These are phyloP conservation scores for Eucommia ulmoides DNA, from an alignment of 257 asterid genomes.

Conservation along the genomic window DNA sequence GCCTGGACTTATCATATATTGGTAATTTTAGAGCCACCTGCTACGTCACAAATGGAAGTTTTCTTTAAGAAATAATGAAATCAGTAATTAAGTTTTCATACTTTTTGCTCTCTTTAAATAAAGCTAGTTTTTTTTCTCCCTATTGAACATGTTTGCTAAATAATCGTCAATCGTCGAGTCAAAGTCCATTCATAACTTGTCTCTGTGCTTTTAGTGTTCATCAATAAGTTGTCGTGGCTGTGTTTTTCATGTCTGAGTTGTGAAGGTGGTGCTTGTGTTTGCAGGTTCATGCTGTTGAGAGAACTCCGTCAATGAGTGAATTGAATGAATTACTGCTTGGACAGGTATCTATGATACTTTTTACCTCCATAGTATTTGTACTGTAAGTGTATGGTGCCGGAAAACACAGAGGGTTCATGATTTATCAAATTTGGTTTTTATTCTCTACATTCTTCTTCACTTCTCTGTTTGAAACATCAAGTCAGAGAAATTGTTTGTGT, in stretches of 20 bases:
- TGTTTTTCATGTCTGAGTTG: slow-evolving; percentile 1
- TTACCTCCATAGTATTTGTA: background rate
- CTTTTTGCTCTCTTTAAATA: no score
- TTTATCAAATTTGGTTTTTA: slow-evolving; percentile 3
- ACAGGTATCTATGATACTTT: slow-evolving; percentile 50
- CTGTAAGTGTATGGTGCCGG: background rate
- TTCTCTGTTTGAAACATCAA: background rate
- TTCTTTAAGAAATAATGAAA: no score
- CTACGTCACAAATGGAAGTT: no score
- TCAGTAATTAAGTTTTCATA: no score
- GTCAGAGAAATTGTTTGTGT: background rate
- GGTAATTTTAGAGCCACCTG: no score
- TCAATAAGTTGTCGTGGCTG: background rate
- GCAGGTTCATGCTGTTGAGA: slow-evolving; percentile 92
- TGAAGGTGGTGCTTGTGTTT: slow-evolving; percentile 13
- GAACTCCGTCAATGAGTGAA: slow-evolving; percentile 99
- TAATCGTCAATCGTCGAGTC: no score
- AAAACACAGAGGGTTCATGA: background rate
- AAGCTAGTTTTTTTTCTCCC: no score
- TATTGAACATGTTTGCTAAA: no score
- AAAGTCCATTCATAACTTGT: no score
- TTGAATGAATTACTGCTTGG: slow-evolving; percentile 92
- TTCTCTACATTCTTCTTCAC: background rate
- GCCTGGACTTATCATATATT: no score
- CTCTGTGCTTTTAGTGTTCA: background rate